A percentile compares a stretch with the other conserved stretches of the same genome.
Evolutionary conservation across 2,329 filamentous ascomycete species (phyloP).

Genomic region (Colletotrichum sp.): DNA sequence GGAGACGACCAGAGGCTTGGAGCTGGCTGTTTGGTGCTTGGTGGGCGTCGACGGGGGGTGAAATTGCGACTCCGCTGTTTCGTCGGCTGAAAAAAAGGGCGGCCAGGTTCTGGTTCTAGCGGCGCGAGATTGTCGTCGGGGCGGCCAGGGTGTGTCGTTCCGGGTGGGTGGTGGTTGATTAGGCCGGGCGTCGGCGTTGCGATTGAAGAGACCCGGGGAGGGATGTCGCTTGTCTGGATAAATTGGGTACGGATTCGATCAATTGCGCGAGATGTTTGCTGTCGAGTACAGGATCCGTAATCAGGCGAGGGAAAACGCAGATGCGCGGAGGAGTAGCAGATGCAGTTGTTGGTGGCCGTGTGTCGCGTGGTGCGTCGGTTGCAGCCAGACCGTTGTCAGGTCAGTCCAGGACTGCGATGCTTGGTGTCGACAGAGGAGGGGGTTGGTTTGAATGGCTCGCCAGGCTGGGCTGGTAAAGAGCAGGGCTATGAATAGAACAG

Average conservation of each 20-base stretch:
- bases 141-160: constrained; percentile 9
- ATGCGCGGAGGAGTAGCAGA: not conserved
- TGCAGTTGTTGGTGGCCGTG: not conserved
- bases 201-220: not conserved
- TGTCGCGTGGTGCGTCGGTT: not conserved
- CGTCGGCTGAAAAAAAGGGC: constrained; percentile 15
- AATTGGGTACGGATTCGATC: not conserved
- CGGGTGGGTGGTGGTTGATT: not conserved
- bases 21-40: not conserved
- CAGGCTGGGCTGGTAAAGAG: constrained; percentile 2
- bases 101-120: constrained; percentile 6
- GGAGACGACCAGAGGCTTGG: not conserved
- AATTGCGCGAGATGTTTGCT: not conserved
- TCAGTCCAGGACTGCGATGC: not conserved
- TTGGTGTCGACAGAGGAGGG: constrained; percentile 9
- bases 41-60: constrained; percentile 1
- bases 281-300: not conserved
- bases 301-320: not conserved
- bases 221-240: not conserved
- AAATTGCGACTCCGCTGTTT: constrained; percentile 23
- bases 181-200: not conserved
- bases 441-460: constrained; percentile 11
- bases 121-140: constrained; percentile 14
- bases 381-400: not conserved
- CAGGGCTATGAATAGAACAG: constrained; percentile 20